phyloP scores from a whole-genome alignment of 345 rosid species.

The Angophora floribunda region DNA sequence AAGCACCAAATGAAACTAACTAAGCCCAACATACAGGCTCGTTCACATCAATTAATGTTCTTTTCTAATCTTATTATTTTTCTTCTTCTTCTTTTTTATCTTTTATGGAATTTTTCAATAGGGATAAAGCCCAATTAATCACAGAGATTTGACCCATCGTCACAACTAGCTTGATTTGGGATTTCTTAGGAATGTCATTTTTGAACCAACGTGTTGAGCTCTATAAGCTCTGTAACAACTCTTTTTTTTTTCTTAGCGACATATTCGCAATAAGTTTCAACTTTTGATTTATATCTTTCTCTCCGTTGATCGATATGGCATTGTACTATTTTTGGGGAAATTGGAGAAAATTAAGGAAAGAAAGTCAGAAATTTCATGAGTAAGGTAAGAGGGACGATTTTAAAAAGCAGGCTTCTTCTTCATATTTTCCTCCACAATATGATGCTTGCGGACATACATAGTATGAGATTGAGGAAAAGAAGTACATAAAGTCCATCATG shows the following conservation, averaged over 20 bases:
- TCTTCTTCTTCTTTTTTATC: background rate
- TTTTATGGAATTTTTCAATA: background rate
- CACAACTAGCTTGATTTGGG: background rate
- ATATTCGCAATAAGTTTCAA: background rate
- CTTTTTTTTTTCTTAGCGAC: rapidly evolving
- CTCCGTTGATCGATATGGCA: background rate
- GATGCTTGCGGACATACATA: background rate
- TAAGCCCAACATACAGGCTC: background rate
- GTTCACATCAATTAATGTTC: background rate
- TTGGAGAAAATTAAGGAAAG: background rate
- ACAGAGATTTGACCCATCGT: background rate
- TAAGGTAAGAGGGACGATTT: background rate
- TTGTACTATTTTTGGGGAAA: background rate
- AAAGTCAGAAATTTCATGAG: background rate
- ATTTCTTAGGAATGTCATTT: rapidly evolving
- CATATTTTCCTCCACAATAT: background rate
- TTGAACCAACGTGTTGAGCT: rapidly evolving
- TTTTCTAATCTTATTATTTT: background rate
- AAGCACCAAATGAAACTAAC: background rate
- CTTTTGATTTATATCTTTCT: background rate
- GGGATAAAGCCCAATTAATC: background rate
- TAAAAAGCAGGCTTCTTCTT: background rate
- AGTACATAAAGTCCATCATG: background rate
- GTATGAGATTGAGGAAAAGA: background rate
- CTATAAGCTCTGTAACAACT: rapidly evolving